A percentile compares a stretch with the other conserved stretches of the same genome.
Conservation (phyloP, 495 filamentous ascomycete species). For the Xylaria castorea region DNA sequence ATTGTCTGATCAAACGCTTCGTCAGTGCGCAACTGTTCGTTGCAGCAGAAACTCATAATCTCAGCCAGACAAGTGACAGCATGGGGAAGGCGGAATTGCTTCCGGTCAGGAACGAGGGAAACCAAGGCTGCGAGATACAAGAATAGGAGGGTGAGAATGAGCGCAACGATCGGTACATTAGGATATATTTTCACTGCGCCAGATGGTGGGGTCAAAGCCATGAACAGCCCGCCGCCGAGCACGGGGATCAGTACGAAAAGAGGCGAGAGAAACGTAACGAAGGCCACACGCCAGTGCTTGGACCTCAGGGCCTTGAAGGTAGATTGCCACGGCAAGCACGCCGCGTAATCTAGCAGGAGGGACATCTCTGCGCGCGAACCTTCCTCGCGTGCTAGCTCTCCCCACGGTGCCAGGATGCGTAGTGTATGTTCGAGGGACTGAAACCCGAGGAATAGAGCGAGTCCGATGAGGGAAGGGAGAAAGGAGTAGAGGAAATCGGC, state of each 20-base stretch:
- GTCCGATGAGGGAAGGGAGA: conserved; percentile 76
- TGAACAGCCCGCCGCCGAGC: conserved; percentile 79
- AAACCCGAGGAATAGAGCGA: conserved; percentile 76
- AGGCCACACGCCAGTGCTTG: conserved; percentile 74
- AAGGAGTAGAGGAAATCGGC: conserved; percentile 91
- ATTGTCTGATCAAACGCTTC: conserved; percentile 58
- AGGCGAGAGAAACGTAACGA: conserved; percentile 68
- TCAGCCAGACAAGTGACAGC: conserved; percentile 73
- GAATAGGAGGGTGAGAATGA: conserved; percentile 71
- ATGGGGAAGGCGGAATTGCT: conserved; percentile 69
- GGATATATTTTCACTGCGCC: conserved; percentile 70
- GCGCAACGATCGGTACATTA: conserved; percentile 70
- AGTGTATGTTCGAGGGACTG: conserved; percentile 78
- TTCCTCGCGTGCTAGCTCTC: conserved; percentile 58
- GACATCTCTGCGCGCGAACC: conserved; percentile 71
- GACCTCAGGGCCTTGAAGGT: conserved; percentile 67
- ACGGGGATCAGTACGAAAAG: conserved; percentile 73
- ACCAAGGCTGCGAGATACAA: conserved; percentile 63
- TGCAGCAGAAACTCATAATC: conserved; percentile 76
- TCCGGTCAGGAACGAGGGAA: conserved; percentile 60
- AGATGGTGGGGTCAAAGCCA: conserved; percentile 68
- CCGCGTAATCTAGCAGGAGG: conserved; percentile 76
- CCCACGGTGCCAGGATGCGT: conserved; percentile 78
- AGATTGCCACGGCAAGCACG: conserved; percentile 67
- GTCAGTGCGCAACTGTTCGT: conserved; percentile 71